Evolutionary conservation across 2,329 filamentous ascomycete genomes (phyloP).

Genomic region (Verticillium zaregamsianum): DNA sequence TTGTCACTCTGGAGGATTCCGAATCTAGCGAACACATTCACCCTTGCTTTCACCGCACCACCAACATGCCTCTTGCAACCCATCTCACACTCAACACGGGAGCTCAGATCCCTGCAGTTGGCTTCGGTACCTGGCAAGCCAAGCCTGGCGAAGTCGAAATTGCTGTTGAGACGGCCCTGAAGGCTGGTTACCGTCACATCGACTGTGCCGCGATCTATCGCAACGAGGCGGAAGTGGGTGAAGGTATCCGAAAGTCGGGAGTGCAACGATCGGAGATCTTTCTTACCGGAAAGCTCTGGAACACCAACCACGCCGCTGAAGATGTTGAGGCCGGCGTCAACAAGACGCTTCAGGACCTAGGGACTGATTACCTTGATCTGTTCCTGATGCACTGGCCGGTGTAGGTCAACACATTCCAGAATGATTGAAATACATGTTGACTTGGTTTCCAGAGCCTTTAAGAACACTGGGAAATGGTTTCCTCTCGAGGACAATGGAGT

Average conservation of each 20-base stretch:
- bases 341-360: slow-evolving; percentile 42
- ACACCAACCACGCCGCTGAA: slow-evolving; percentile 45
- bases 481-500: slow-evolving; percentile 53
- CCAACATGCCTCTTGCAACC: slow-evolving; percentile 10
- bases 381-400: slow-evolving; percentile 48
- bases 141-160: slow-evolving; percentile 38
- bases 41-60: background rate
- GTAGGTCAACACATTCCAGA: slow-evolving; percentile 6
- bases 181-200: slow-evolving; percentile 39
- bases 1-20: background rate
- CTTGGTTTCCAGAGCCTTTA: slow-evolving; percentile 34
- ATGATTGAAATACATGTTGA: slow-evolving; percentile 8
- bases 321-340: slow-evolving; percentile 45
- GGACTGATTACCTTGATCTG: slow-evolving; percentile 48
- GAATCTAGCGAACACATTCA: background rate
- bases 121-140: slow-evolving; percentile 18
- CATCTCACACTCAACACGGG: slow-evolving; percentile 16
- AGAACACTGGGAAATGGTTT: slow-evolving; percentile 44
- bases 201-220: slow-evolving; percentile 44
- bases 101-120: slow-evolving; percentile 14
- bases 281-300: slow-evolving; percentile 60
- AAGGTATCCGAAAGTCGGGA: slow-evolving; percentile 34
- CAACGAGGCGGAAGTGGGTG: slow-evolving; percentile 38
- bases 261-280: slow-evolving; percentile 36
- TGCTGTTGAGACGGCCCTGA: slow-evolving; percentile 42